Evolutionary conservation across 2,329 filamentous ascomycete species (phyloP), one percentile per base, ranked within the genome.

Genomic region (Exophiala mesophila): DNA sequence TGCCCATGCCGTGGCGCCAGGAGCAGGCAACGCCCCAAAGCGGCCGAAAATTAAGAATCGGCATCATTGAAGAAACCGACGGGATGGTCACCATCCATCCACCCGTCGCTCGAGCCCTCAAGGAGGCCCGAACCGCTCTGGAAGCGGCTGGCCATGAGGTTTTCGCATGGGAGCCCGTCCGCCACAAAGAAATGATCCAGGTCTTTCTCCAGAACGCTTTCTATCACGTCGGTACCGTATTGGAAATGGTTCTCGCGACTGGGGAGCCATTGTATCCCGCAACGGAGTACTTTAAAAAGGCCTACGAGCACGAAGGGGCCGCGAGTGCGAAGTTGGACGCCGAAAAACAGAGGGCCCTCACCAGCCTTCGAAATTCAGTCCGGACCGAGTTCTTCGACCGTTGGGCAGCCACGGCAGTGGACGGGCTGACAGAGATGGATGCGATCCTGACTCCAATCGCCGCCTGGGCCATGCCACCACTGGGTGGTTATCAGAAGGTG

Each of bases 1-100:
- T 64, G 13, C 58, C 63, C 3, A 57, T 66, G n/a, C 64, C 64
- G 3, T 67, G 64, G 64, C 57, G 58, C 42, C 56, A 55, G 43
- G 57, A 55, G 36, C 48, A 53, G 26, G 55, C 55, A 8, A 59
- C 63, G 32, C 49, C 60, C 23, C 62, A 61, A 5, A 55, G 55
- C 36, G 59, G 60, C 9, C 57, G 61, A 10, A 65, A 62, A 40
- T 49, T 68, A 13, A 55, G 60, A 18, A 58, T 67, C 35, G 65
- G 64, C 1, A 52, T 67, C n/a, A 57, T 66, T 35, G 57, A 56
- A 13, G 57, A 57, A 38, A 56, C 60, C 20, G 64, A 69, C 32
- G 60, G 60, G 4, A 54, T 59, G 7, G 56, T 62, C 10, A 58
- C 53, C 18, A 59, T 62, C 12, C 61, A 67, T 21, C 66, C 65